Conservation (phyloP, 1,284 basidiomycete genomes). For the Ceratobasidium sp. region DNA sequence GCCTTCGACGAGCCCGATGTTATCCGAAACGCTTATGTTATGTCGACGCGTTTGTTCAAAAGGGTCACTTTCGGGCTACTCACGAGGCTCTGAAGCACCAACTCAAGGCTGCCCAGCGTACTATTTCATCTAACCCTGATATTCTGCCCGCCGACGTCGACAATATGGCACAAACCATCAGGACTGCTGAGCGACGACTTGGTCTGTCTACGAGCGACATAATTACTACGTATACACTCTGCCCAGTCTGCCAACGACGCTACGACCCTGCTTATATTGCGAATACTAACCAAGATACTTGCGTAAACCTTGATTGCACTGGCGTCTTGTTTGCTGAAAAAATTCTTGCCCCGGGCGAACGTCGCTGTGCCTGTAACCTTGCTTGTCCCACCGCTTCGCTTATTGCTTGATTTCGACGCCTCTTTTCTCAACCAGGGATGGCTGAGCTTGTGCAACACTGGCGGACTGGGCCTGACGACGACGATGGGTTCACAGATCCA, state of each 20-base stretch:
- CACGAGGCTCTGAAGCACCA: slow-evolving; percentile 3
- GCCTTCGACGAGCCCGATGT: not conserved
- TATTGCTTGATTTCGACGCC: not conserved
- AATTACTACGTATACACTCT: slow-evolving; percentile 2
- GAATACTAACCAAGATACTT: not conserved
- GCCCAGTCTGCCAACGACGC: not conserved
- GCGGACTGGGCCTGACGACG: not conserved
- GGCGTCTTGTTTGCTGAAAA: not conserved
- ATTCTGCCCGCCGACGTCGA: not conserved
- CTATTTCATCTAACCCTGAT: not conserved
- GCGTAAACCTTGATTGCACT: not conserved
- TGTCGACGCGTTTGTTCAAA: slow-evolving; percentile 24
- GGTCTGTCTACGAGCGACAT: not conserved
- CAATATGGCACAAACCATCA: slow-evolving; percentile 11
- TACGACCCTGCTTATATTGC: not conserved
- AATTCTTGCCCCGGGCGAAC: not conserved
- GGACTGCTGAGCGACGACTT: not conserved
- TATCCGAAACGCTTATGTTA: slow-evolving; percentile 19
- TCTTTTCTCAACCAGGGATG: not conserved
- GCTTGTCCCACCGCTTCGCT: slow-evolving; percentile 4
- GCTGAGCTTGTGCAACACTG: slow-evolving; percentile 5
- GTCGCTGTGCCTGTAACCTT: not conserved
- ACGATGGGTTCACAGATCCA: not conserved
- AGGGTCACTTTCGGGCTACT: not conserved
- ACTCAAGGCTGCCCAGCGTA: slow-evolving; percentile 1